phyloP scores from a whole-genome alignment of 1,284 basidiomycete genomes.

The Malassezia nana region DNA sequence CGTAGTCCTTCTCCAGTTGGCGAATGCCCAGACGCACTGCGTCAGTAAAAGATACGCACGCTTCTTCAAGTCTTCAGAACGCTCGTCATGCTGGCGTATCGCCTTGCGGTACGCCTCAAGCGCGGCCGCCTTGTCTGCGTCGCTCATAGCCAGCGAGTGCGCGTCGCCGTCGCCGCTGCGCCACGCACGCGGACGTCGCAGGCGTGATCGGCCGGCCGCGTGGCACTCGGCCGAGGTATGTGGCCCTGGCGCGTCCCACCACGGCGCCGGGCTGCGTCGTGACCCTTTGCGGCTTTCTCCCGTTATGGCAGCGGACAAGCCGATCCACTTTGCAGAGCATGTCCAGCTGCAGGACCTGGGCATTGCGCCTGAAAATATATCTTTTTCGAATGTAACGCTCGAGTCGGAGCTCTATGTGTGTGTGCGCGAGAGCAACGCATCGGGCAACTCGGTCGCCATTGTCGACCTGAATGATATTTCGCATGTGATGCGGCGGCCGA shows the following conservation, averaged over 20 bases:
- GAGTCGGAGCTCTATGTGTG: conserved; percentile 97
- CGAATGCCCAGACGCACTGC: conserved; percentile 51
- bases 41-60: conserved; percentile 18
- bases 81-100: conserved; percentile 52
- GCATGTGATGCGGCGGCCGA: conserved; percentile 70
- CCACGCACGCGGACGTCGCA: conserved; percentile 1
- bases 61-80: conserved; percentile 39
- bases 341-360: conserved; percentile 85
- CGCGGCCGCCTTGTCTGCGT: conserved; percentile 19
- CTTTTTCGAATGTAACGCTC: conserved; percentile 89
- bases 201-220: conserved; percentile 2
- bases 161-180: not conserved
- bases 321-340: conserved; percentile 42
- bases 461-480: conserved; percentile 44
- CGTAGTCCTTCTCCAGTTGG: conserved; percentile 76
- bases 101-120: conserved; percentile 39
- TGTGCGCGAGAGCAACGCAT: conserved; percentile 58
- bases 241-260: conserved; percentile 1
- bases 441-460: conserved; percentile 42
- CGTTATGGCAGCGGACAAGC: conserved; percentile 44
- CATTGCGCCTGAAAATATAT: conserved; percentile 89
- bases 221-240: not conserved
- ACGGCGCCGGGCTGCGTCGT: not conserved
- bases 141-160: conserved; percentile 20
- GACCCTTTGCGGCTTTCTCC: conserved; percentile 5